Evolutionary conservation across 208 protist species (phyloP).

Genomic region (Leishmania aethiopica): DNA sequence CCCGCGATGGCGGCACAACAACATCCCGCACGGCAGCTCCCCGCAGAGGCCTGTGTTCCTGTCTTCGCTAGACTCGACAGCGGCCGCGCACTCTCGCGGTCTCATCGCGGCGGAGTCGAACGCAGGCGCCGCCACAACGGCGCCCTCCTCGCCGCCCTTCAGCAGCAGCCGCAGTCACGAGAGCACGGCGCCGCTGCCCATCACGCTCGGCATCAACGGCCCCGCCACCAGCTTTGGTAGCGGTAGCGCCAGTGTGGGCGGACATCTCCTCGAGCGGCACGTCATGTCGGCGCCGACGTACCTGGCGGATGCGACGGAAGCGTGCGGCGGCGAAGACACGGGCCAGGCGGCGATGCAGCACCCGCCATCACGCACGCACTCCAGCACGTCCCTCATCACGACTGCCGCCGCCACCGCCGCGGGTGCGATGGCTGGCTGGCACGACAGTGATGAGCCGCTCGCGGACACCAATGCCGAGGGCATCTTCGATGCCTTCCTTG

Average conservation of each 20-base stretch:
- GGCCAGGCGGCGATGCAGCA: not conserved
- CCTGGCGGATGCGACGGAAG: not conserved
- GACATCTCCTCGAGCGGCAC: not conserved
- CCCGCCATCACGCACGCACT: constrained; percentile 4
- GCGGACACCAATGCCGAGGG: constrained; percentile 1
- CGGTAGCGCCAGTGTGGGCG: not conserved
- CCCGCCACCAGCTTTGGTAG: not conserved
- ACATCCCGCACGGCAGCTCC: constrained; percentile 22
- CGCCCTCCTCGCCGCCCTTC: not conserved
- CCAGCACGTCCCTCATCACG: constrained; percentile 9
- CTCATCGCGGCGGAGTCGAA: constrained; percentile 29
- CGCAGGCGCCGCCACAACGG: not conserved
- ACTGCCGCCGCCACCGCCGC: not conserved
- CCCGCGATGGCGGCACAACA: constrained; percentile 20
- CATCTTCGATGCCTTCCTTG: not conserved
- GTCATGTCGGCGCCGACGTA: constrained; percentile 19
- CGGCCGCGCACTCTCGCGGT: constrained; percentile 18
- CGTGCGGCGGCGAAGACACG: constrained; percentile 2
- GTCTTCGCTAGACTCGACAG: constrained; percentile 26
- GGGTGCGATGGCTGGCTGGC: not conserved
- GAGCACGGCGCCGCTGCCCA: not conserved
- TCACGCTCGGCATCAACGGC: too few species aligned
- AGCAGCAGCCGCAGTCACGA: not conserved
- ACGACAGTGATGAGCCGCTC: not conserved
- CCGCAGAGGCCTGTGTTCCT: constrained; percentile 31